Conservation (phyloP, 2,329 filamentous ascomycete species). For the Alternaria dauci region DNA sequence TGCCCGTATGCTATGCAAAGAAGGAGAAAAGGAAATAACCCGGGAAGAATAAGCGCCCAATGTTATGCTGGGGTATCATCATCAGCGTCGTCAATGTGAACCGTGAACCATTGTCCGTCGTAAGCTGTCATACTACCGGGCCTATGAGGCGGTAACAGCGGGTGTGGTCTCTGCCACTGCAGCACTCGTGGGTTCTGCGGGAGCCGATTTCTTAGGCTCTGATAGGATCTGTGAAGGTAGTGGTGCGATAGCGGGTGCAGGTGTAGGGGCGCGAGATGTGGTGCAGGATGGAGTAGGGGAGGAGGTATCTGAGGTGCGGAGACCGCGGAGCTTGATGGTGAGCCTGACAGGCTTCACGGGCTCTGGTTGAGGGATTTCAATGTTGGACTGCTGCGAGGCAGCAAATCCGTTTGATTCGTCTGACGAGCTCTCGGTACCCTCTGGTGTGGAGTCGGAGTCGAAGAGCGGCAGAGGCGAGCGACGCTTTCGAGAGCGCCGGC, state of each 20-base stretch:
- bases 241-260: neutral
- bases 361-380: conserved; percentile 29
- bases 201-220: conserved; percentile 4
- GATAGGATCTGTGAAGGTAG: neutral
- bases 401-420: conserved; percentile 45
- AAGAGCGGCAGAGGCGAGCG: conserved; percentile 57
- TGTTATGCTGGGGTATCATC: conserved; percentile 40
- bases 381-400: conserved; percentile 36
- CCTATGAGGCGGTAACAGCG: conserved; percentile 17
- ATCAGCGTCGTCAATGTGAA: conserved; percentile 19
- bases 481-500: conserved; percentile 62
- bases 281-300: conserved; percentile 29
- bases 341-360: conserved; percentile 39
- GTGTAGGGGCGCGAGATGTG: conserved; percentile 26
- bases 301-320: conserved; percentile 37
- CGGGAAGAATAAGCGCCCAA: conserved; percentile 33
- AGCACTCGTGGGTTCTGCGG: neutral
- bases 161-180: conserved; percentile 15
- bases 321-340: conserved; percentile 45
- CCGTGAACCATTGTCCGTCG: conserved; percentile 13
- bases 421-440: conserved; percentile 47
- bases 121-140: conserved; percentile 22
- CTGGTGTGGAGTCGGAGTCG: conserved; percentile 52
- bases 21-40: conserved; percentile 22
- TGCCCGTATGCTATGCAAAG: conserved; percentile 47